A percentile compares a stretch with the other conserved stretches of the same genome.
Evolutionary conservation across 352 stramenopile species (phyloP).

Genomic region (Globisporangium barbulae): DNA sequence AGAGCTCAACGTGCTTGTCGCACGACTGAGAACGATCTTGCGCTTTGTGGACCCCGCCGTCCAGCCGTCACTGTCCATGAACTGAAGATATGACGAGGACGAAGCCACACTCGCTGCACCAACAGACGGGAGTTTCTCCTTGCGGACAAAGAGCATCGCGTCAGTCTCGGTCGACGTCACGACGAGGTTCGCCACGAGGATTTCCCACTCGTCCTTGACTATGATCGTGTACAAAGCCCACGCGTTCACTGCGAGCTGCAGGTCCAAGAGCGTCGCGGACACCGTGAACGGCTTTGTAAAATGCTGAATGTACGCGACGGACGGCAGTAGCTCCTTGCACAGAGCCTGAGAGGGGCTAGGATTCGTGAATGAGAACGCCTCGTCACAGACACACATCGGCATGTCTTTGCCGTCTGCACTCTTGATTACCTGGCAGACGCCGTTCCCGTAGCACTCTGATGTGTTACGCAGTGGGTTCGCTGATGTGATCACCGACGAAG

Average conservation of each 20-base stretch:
- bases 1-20: conserved; percentile 60
- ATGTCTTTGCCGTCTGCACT: conserved; percentile 18
- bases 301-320: conserved; percentile 55
- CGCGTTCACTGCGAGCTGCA: conserved; percentile 37
- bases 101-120: conserved; percentile 7
- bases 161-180: conserved; percentile 40
- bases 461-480: conserved; percentile 43
- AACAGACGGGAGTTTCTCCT: conserved; percentile 51
- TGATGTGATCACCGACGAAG: conserved; percentile 14
- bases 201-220: conserved; percentile 55
- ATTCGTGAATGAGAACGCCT: conserved; percentile 52
- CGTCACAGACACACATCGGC: conserved; percentile 59
- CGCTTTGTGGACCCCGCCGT: conserved; percentile 29
- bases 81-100: conserved; percentile 37
- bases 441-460: conserved; percentile 74
- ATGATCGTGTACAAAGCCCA: conserved; percentile 66
- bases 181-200: conserved; percentile 48
- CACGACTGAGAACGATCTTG: conserved; percentile 57
- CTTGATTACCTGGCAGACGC: conserved; percentile 39
- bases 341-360: conserved; percentile 43
- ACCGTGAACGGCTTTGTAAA: conserved; percentile 47
- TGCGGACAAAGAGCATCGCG: conserved; percentile 71
- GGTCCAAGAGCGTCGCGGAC: conserved; percentile 31
- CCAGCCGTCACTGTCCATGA: conserved; percentile 49
- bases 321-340: conserved; percentile 57